These are phyloP conservation scores for Verticillium alfalfae DNA, from an alignment of 2,329 filamentous ascomycete genomes.

Conservation along the genomic window DNA sequence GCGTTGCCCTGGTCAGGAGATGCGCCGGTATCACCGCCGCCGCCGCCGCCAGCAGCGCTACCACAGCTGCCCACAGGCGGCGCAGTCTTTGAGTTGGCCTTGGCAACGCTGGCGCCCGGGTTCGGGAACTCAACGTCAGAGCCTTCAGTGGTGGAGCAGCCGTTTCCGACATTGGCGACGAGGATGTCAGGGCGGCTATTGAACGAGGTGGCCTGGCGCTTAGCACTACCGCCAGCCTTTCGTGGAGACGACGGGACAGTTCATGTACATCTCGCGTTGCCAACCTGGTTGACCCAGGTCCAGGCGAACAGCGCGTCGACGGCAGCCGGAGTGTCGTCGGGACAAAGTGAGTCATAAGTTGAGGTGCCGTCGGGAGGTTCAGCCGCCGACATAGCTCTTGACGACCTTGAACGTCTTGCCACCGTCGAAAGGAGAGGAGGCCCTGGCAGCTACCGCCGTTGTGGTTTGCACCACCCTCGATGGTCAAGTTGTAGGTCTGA, in stretches of 20 bases:
- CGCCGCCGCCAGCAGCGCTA: slow-evolving; percentile 18
- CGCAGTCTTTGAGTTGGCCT: slow-evolving; percentile 26
- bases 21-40: slow-evolving; percentile 18
- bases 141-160: slow-evolving; percentile 53
- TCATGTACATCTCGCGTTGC: slow-evolving; percentile 87
- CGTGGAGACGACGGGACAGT: slow-evolving; percentile 69
- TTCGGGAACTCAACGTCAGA: slow-evolving; percentile 60
- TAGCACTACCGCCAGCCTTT: slow-evolving; percentile 26
- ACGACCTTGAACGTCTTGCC: slow-evolving; percentile 66
- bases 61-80: slow-evolving; percentile 29
- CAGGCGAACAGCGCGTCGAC: slow-evolving; percentile 64
- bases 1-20: slow-evolving; percentile 1
- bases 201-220: slow-evolving; percentile 30
- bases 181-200: slow-evolving; percentile 61
- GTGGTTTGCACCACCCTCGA: slow-evolving; percentile 59
- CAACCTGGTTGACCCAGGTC: slow-evolving; percentile 72
- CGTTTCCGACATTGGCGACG: slow-evolving; percentile 60
- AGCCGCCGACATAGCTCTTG: slow-evolving; percentile 50
- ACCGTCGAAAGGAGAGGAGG: slow-evolving; percentile 70
- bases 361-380: slow-evolving; percentile 37
- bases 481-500: slow-evolving; percentile 54
- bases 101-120: slow-evolving; percentile 52
- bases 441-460: slow-evolving; percentile 70
- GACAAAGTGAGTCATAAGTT: slow-evolving; percentile 59
- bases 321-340: slow-evolving; percentile 50